Evolutionary conservation across 106 monocot species (phyloP), one percentile per base, ranked within the genome.

Genomic region (Alisma plantagoaquatica): DNA sequence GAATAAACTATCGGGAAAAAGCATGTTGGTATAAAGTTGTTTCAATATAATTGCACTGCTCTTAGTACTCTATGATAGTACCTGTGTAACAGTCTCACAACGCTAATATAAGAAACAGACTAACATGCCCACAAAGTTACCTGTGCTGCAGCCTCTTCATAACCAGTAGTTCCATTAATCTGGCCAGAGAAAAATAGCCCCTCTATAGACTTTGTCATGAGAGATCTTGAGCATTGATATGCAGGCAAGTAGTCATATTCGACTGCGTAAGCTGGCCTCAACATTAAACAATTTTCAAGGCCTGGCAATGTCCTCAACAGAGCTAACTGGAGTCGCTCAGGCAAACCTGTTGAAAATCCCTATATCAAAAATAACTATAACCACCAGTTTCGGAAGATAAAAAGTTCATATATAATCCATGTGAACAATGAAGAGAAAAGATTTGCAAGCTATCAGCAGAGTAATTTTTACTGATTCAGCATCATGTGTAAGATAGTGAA

Each of bases 71-170:
- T n/a, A n/a, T n/a, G n/a, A n/a, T n/a, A n/a, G n/a, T n/a, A n/a
- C n/a, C n/a, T n/a, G n/a, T n/a, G n/a, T n/a, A n/a, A n/a, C n/a
- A n/a, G n/a, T n/a, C n/a, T n/a, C n/a, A n/a, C n/a, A n/a, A n/a
- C n/a, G n/a, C n/a, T n/a, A 48, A 23, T n/a, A 48, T 48, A 12
- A 48, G 25, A 48, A 23, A 46, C 46, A 24, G 4, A 20, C 17
- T 18, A 7, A 4, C 23, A 33, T 42, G 41, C 35, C 15, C 10
- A 28, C 46, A n/a, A n/a, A n/a, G n/a, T n/a, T 47, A 93, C 96
- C 96, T 96, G 96, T 57, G 96, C 89, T 41, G 96, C 96, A 66
- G 96, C 96, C 82, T 96, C 96, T 66, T 96, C 96, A 59, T 96
- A 96, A 25, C 96, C 96, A 52, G 96, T 96, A 27, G 96, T 96